Percentiles rank a stretch among this genome's conserved stretches.
Evolutionary conservation across 805 yeast genomes (phyloP).

Genomic region (Ogataea kodamae): DNA sequence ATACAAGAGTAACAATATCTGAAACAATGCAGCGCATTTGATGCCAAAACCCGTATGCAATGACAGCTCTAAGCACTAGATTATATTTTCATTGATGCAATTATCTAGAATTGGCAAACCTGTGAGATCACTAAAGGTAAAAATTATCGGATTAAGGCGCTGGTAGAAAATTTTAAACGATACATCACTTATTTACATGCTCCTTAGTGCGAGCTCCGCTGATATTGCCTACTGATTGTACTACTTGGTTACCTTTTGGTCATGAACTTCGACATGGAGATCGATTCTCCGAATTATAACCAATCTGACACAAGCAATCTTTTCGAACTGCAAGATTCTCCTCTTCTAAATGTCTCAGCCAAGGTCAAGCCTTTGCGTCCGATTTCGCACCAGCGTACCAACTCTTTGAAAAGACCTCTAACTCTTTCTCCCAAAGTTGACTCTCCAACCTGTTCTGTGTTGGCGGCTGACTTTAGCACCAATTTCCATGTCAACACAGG

Average conservation of each 20-base stretch:
- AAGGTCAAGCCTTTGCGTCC: constrained; percentile 7
- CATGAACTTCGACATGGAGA: constrained; percentile 22
- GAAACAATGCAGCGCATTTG: constrained; percentile 7
- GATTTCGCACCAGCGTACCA: constrained; percentile 21
- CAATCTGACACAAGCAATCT: constrained; percentile 10
- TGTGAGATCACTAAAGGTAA: constrained; percentile 2
- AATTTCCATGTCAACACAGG: constrained; percentile 35
- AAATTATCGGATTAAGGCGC: constrained; percentile 5
- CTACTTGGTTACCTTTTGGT: constrained; percentile 1
- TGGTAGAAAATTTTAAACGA: constrained; percentile 3
- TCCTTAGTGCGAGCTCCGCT: background rate
- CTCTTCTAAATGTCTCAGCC: constrained; percentile 17
- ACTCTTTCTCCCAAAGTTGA: constrained; percentile 35
- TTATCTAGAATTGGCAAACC: constrained; percentile 5
- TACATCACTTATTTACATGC: constrained; percentile 11
- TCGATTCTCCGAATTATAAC: constrained; percentile 24
- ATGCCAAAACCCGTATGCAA: constrained; percentile 1
- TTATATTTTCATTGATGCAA: constrained; percentile 3
- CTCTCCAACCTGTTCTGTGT: constrained; percentile 37
- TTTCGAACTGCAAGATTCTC: constrained; percentile 24
- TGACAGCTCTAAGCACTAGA: background rate
- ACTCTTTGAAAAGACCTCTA: constrained; percentile 32
- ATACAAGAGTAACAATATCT: constrained; percentile 5
- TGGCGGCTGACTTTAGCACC: constrained; percentile 37
- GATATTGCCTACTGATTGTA: background rate